Conservation (phyloP, 1,139 yeast species). For the Saccharomycopsis hybrid region DNA sequence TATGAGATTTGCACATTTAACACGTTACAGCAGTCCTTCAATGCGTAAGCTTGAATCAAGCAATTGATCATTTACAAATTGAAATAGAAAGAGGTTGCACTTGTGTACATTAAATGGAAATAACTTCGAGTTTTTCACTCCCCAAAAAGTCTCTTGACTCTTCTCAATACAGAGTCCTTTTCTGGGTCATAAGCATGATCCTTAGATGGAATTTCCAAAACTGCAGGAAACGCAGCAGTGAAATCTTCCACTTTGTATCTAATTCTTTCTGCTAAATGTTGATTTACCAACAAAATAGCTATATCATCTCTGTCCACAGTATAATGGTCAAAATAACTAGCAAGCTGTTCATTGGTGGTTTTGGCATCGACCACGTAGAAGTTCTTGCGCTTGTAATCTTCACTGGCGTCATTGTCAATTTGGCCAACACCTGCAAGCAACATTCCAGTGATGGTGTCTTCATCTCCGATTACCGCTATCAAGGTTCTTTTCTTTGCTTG, state of each 20-base stretch:
- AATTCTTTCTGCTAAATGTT: constrained; percentile 89
- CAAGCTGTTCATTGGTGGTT: constrained; percentile 71
- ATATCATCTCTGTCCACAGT: constrained; percentile 78
- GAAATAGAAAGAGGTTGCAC: no score
- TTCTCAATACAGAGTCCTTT: constrained; percentile 89
- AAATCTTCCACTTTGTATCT: constrained; percentile 76
- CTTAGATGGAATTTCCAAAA: constrained; percentile 93
- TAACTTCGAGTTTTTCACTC: no score
- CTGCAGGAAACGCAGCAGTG: constrained; percentile 92
- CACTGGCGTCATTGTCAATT: constrained; percentile 45
- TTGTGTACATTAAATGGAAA: no score
- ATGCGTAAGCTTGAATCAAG: no score
- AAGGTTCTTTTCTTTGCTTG: constrained; percentile 56
- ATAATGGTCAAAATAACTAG: constrained; percentile 66
- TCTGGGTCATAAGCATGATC: constrained; percentile 98
- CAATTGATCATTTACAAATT: no score
- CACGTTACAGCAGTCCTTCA: no score
- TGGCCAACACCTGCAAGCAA: constrained; percentile 95
- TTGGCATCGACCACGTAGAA: constrained; percentile 75
- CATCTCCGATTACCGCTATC: constrained; percentile 93
- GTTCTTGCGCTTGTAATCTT: constrained; percentile 66
- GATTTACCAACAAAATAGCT: constrained; percentile 88
- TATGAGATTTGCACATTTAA: no score
- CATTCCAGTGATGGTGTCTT: constrained; percentile 95
- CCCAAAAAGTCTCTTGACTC: constrained; percentile 91